phyloP scores from a whole-genome alignment of 768 basidiomycete species.

The Dentipellis fragilis region DNA sequence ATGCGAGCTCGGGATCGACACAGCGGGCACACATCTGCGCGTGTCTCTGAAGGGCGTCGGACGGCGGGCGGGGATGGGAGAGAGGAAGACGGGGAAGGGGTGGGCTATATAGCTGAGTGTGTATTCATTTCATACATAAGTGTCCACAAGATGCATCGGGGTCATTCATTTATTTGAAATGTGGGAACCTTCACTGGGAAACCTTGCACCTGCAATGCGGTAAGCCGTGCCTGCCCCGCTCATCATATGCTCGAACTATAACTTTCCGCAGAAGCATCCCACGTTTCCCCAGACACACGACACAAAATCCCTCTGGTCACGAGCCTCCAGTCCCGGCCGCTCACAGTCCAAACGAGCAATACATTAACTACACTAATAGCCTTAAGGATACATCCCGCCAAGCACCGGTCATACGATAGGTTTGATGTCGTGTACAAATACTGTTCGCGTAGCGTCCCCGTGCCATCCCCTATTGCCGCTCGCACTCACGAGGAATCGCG shows the following conservation, averaged over 20 bases:
- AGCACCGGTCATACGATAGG: slow-evolving; percentile 7
- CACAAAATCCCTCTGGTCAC: not conserved
- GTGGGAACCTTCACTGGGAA: slow-evolving; percentile 1
- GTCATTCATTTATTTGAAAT: slow-evolving; percentile 9
- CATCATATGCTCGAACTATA: not conserved
- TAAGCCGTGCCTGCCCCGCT: not conserved
- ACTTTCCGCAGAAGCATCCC: too few species aligned
- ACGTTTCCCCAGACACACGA: too few species aligned
- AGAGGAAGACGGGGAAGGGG: not conserved
- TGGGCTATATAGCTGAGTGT: slow-evolving; percentile 5
- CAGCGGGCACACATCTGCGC: slow-evolving; percentile 24
- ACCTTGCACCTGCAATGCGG: not conserved
- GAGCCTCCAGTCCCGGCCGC: slow-evolving; percentile 1
- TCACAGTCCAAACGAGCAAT: not conserved
- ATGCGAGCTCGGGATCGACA: slow-evolving; percentile 27
- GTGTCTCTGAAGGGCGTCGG: slow-evolving; percentile 3
- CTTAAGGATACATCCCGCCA: not conserved
- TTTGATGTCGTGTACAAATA: slow-evolving; percentile 87
- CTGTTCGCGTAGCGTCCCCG: slow-evolving; percentile 82
- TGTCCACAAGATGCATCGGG: slow-evolving; percentile 12
- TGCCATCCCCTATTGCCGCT: slow-evolving; percentile 94
- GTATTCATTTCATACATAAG: slow-evolving; percentile 6
- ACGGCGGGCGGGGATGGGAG: not conserved
- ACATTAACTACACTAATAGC: not conserved
- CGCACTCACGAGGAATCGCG: slow-evolving; percentile 79